Evolutionary conservation across 352 stramenopile species (phyloP), one percentile per base, ranked within the genome.

Genomic region (Phytophthora palmivora): DNA sequence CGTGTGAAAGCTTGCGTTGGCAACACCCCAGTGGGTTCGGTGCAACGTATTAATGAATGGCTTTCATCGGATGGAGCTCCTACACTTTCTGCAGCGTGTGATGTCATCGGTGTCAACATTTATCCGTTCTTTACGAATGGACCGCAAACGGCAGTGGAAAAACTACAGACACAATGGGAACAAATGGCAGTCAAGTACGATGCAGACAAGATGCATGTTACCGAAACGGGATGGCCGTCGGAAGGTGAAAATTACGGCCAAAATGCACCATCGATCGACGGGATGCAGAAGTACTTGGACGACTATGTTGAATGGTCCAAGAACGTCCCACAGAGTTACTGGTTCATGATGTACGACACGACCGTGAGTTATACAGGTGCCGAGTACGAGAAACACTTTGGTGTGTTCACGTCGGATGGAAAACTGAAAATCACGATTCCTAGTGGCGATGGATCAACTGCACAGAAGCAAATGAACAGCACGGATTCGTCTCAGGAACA

Each of bases 31-130:
- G 83, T 94, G 21, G 85, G 85, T 11, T 84, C 85, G 1, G 82
- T 91, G n/a, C 82, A 91, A 58, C 76, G 79, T n/a, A 89, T 91
- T 55, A 87, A 88, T 36, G 79, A 89, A 38, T 91, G 82, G 82
- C 64, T 88, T 7, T 49, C 58, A 12, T 63, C 73, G 1, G 49
- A 76, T 6, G 72, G 67, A 33, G 67, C 65, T 0, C 38, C 56
- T 0, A 47, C 63, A 9, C 65, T 92, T 59, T 81, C 56, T 0
- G 67, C 33, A 16, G 58, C 39, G 30, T 63, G 43, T 16, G 54
- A 70, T 28, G 21, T 67, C 2, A 46, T 77, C 30, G 84, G 82
- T 22, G 78, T 86, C 53, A 93, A 93, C 63, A 89, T 93, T 51
- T 90, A 93, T 61, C 76, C 84, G 44, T 93, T 93, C 72, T 91